A percentile compares a stretch with the other conserved stretches of the same genome.
Conservation (phyloP, 1,284 basidiomycete species). For the Ustilago shanxiensis region DNA sequence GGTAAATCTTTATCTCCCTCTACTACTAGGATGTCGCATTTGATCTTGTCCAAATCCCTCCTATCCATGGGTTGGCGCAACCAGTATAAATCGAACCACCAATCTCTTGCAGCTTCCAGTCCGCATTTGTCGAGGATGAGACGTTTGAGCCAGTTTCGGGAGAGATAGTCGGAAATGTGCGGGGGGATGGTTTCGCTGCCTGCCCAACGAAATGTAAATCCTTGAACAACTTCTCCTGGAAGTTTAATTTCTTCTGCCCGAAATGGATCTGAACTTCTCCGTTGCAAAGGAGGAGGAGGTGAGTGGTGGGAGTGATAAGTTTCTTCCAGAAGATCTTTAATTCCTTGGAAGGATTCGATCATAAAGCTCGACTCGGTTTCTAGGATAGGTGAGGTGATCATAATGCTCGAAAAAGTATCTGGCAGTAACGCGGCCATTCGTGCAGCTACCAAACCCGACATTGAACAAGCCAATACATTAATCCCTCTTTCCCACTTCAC, state of each 20-base stretch:
- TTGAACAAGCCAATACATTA: constrained; percentile 24
- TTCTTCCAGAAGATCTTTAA: constrained; percentile 28
- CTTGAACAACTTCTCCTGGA: constrained; percentile 34
- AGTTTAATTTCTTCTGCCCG: not conserved
- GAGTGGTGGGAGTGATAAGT: constrained; percentile 8
- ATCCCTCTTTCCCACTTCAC: constrained; percentile 13
- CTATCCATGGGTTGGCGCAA: constrained; percentile 8
- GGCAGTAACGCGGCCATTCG: constrained; percentile 21
- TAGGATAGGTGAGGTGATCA: constrained; percentile 24
- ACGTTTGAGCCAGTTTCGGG: constrained; percentile 23
- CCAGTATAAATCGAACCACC: constrained; percentile 47
- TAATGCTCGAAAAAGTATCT: constrained; percentile 6
- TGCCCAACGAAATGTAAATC: constrained; percentile 30
- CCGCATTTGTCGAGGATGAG: constrained; percentile 15
- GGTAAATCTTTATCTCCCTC: constrained; percentile 24
- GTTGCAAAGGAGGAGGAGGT: not conserved
- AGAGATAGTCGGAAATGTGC: constrained; percentile 23
- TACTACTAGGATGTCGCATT: constrained; percentile 18
- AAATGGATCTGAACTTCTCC: not conserved
- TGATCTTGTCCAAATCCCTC: not conserved
- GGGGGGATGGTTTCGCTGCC: constrained; percentile 24
- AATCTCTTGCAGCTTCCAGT: constrained; percentile 17
- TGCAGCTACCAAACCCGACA: constrained; percentile 24
- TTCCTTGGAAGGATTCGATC: constrained; percentile 32
- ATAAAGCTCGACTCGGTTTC: constrained; percentile 24